Percentiles rank a stretch among this genome's conserved stretches.
Evolutionary conservation across 179 eudicot species (phyloP).

Genomic region (Silene vulgaris): DNA sequence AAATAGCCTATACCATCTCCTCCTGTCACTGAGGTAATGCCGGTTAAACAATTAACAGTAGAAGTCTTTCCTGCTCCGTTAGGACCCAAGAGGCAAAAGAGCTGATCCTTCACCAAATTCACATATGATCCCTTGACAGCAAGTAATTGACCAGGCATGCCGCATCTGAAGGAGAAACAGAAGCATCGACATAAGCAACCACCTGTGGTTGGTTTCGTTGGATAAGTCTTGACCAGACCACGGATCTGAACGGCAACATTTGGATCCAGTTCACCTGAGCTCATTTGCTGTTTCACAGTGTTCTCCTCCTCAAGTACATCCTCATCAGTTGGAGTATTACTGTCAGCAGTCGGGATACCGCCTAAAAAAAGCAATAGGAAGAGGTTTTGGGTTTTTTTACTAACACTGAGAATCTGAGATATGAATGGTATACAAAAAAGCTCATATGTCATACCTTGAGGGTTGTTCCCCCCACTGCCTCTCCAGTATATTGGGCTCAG

Average conservation of each 20-base stretch:
- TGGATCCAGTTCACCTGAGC: slow-evolving; percentile 43
- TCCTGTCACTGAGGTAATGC: slow-evolving; percentile 64
- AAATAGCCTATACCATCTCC: slow-evolving; percentile 64
- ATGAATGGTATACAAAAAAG: not conserved
- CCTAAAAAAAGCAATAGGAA: slow-evolving; percentile 26
- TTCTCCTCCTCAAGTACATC: slow-evolving; percentile 80
- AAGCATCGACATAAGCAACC: too few relatives aligned
- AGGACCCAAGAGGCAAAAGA: slow-evolving; percentile 87
- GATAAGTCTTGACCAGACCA: slow-evolving; percentile 65
- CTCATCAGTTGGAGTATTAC: slow-evolving; percentile 47
- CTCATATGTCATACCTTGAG: slow-evolving; percentile 40
- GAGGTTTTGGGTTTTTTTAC: not conserved
- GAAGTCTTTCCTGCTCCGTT: slow-evolving; percentile 98
- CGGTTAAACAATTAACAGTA: slow-evolving; percentile 75
- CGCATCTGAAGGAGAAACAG: slow-evolving; percentile 55
- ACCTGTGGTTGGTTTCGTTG: slow-evolving; percentile 39
- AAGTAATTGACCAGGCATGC: slow-evolving; percentile 52
- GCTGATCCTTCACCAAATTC: slow-evolving; percentile 66
- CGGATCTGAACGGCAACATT: slow-evolving; percentile 73
- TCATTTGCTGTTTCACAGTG: slow-evolving; percentile 48
- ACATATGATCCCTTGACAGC: slow-evolving; percentile 76
- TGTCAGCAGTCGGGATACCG: slow-evolving; percentile 39
- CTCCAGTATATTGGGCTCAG: slow-evolving; percentile 70
- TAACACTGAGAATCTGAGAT: not conserved
- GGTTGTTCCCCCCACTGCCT: slow-evolving; percentile 57